Evolutionary conservation across 805 yeast genomes (phyloP).

Genomic region (Kluyveromyces lactis): DNA sequence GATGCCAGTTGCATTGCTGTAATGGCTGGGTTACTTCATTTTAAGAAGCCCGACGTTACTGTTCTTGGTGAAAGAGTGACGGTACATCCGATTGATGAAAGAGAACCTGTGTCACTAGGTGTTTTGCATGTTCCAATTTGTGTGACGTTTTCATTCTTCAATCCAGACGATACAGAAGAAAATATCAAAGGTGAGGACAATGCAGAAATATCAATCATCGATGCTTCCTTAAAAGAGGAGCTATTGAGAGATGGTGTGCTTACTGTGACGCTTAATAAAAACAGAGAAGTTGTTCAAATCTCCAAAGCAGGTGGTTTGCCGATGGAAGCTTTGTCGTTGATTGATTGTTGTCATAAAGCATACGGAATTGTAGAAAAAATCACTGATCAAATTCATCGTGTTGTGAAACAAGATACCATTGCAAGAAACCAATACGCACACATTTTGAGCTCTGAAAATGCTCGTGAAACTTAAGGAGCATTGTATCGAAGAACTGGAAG

Average conservation of each 20-base stretch:
- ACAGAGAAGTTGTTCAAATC: constrained; percentile 84
- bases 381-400: constrained; percentile 53
- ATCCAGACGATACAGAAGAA: constrained; percentile 54
- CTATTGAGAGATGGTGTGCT: constrained; percentile 64
- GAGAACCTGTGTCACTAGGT: constrained; percentile 81
- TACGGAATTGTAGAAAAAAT: constrained; percentile 50
- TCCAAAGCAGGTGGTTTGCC: constrained; percentile 86
- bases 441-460: constrained; percentile 29
- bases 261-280: constrained; percentile 81
- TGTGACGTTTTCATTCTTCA: constrained; percentile 80
- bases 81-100: constrained; percentile 63
- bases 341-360: constrained; percentile 65
- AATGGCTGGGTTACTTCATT: constrained; percentile 77
- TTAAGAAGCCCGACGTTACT: constrained; percentile 73
- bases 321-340: constrained; percentile 58
- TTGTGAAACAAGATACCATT: constrained; percentile 47
- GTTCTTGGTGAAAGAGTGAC: constrained; percentile 57
- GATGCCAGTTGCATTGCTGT: constrained; percentile 90
- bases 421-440: constrained; percentile 33
- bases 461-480: constrained; percentile 13
- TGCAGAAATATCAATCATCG: constrained; percentile 57
- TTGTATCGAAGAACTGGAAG: no score
- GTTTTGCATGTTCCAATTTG: constrained; percentile 86
- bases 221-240: constrained; percentile 75
- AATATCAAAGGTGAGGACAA: constrained; percentile 61